Percentiles rank a stretch among this genome's conserved stretches.
These are phyloP conservation scores for Chlorophyllum brunneum DNA, from an alignment of 768 basidiomycete genomes.

Conservation along the genomic window DNA sequence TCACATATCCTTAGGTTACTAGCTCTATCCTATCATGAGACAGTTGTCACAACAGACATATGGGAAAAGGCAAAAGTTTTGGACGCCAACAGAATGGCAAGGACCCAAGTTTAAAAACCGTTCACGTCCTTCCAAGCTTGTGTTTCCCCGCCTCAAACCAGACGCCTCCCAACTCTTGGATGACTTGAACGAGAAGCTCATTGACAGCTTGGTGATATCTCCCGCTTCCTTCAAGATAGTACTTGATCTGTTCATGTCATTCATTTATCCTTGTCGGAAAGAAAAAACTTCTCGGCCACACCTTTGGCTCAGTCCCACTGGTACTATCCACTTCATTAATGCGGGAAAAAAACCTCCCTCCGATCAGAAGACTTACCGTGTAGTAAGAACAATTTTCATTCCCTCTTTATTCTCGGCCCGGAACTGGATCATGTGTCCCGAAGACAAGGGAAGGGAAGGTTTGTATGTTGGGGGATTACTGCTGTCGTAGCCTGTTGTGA, in stretches of 20 bases:
- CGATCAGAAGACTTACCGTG: slow-evolving; percentile 41
- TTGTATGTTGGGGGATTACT: slow-evolving; percentile 61
- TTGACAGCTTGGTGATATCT: slow-evolving; percentile 43
- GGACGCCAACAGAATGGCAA: slow-evolving; percentile 42
- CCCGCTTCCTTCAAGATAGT: slow-evolving; percentile 82
- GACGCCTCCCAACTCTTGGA: slow-evolving; percentile 52
- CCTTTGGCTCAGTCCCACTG: slow-evolving; percentile 90
- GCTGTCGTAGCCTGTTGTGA: slow-evolving; percentile 78
- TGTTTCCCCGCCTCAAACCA: slow-evolving; percentile 68
- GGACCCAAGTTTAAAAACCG: slow-evolving; percentile 13
- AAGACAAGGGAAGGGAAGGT: slow-evolving; percentile 65
- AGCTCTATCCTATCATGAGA: slow-evolving; percentile 56
- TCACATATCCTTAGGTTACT: slow-evolving; percentile 42
- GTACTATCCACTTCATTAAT: slow-evolving; percentile 43
- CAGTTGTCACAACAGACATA: slow-evolving; percentile 48
- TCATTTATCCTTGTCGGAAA: not conserved
- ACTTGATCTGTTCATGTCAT: slow-evolving; percentile 60
- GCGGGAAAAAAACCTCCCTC: not conserved
- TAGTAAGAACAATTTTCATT: slow-evolving; percentile 61
- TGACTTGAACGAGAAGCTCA: slow-evolving; percentile 47
- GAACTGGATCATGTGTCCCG: slow-evolving; percentile 86
- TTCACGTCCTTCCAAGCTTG: slow-evolving; percentile 17
- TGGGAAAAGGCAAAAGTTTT: slow-evolving; percentile 68
- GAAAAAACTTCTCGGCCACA: slow-evolving; percentile 20
- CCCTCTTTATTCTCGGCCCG: slow-evolving; percentile 41